Conservation (phyloP, 2,329 filamentous ascomycete species). For the Didymella exigua region DNA sequence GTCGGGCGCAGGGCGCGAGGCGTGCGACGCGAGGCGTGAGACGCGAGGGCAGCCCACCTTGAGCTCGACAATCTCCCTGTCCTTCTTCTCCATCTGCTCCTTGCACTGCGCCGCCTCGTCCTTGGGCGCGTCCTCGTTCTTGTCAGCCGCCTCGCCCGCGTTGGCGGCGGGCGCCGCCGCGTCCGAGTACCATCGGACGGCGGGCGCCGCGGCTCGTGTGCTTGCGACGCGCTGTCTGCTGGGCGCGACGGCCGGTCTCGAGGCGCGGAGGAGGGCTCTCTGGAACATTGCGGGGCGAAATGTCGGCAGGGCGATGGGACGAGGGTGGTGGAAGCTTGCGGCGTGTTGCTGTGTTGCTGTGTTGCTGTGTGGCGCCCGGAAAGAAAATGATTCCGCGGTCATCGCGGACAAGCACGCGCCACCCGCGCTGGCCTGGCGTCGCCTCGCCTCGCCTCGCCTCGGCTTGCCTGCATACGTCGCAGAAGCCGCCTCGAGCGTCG, state of each 20-base stretch:
- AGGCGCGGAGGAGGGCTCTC: constrained; percentile 57
- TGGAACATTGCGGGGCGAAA: constrained; percentile 54
- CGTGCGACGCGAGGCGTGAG: too few species aligned
- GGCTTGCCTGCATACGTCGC: constrained; percentile 31
- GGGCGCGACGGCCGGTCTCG: constrained; percentile 49
- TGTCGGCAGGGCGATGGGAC: constrained; percentile 1
- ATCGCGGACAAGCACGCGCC: constrained; percentile 13
- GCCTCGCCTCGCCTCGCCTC: constrained; percentile 17
- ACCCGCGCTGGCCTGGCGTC: neutral
- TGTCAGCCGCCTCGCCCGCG: constrained; percentile 48
- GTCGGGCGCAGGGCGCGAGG: too few species aligned
- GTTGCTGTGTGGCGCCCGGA: constrained; percentile 20
- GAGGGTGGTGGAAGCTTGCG: neutral
- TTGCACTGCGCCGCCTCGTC: constrained; percentile 51
- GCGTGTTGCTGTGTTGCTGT: too few species aligned
- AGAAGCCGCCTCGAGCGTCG: constrained; percentile 13
- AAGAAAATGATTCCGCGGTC: constrained; percentile 26
- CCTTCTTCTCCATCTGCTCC: constrained; percentile 73
- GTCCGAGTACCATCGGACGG: constrained; percentile 55
- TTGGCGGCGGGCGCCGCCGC: constrained; percentile 53
- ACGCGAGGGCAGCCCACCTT: too few species aligned
- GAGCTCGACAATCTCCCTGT: constrained; percentile 76
- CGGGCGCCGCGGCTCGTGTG: constrained; percentile 37
- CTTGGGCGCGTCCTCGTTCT: constrained; percentile 54
- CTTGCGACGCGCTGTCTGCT: constrained; percentile 42